Percentiles rank a stretch among this genome's conserved stretches.
These are phyloP conservation scores for Plicaturopsis crispa DNA, from an alignment of 768 basidiomycete species.

Conservation along the genomic window DNA sequence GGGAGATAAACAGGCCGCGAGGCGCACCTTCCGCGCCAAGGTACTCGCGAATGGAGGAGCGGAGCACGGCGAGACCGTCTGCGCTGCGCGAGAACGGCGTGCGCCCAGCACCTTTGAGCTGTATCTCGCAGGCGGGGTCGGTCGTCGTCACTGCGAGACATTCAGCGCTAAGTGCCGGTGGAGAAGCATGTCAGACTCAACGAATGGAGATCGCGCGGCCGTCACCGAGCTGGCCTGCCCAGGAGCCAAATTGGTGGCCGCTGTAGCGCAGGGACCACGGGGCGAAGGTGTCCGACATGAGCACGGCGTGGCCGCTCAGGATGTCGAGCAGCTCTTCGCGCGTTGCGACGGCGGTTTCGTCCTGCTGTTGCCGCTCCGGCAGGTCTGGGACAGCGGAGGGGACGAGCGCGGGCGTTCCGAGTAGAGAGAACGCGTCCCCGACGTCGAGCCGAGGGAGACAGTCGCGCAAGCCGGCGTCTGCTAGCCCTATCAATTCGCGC, in stretches of 20 bases:
- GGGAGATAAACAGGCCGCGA: slow-evolving; percentile 11
- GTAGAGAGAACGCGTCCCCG: slow-evolving; percentile 67
- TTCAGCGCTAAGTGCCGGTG: slow-evolving; percentile 2
- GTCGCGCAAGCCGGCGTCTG: slow-evolving; percentile 60
- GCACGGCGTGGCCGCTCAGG: slow-evolving; percentile 66
- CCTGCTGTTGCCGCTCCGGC: no score
- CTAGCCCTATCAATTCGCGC: slow-evolving; percentile 63
- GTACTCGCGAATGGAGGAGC: slow-evolving; percentile 91
- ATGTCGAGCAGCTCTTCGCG: slow-evolving; percentile 76
- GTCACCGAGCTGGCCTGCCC: slow-evolving; percentile 95
- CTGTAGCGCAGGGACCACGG: slow-evolving; percentile 91
- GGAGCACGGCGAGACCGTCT: slow-evolving; percentile 92
- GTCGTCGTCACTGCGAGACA: slow-evolving; percentile 61
- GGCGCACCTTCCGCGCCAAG: slow-evolving; percentile 90
- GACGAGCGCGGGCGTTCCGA: slow-evolving; percentile 52
- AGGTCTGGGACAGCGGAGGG: slow-evolving; percentile 14
- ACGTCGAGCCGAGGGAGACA: slow-evolving; percentile 82
- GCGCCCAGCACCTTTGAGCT: slow-evolving; percentile 90
- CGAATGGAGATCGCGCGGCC: slow-evolving; percentile 87
- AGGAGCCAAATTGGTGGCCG: slow-evolving; percentile 83
- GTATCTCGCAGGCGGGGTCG: slow-evolving; percentile 66
- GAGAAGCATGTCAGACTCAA: slow-evolving; percentile 1
- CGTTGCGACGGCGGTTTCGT: slow-evolving; percentile 34
- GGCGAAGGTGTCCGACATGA: slow-evolving; percentile 55
- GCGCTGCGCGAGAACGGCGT: slow-evolving; percentile 91